Percentiles rank a stretch among this genome's conserved stretches.
phyloP scores from a whole-genome alignment of 352 stramenopile species.

The Phytophthora pseudosyringae region DNA sequence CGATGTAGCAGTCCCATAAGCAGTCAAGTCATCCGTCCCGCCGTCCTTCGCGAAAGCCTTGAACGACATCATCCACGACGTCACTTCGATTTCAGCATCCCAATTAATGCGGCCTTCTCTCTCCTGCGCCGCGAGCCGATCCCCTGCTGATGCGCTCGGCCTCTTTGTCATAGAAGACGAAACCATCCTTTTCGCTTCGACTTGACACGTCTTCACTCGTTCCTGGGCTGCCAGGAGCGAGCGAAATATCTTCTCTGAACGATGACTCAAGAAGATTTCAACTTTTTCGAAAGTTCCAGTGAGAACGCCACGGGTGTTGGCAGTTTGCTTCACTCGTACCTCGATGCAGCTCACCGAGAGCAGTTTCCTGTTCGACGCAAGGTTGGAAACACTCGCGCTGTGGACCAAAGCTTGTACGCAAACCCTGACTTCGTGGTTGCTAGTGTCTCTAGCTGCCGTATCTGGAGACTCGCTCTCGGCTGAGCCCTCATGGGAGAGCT shows the following conservation, averaged over 20 bases:
- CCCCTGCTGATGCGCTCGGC: background rate
- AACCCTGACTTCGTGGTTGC: constrained; percentile 10
- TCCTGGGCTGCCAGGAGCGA: constrained; percentile 21
- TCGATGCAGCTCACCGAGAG: constrained; percentile 22
- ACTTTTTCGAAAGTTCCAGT: constrained; percentile 24
- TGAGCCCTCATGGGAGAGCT: background rate
- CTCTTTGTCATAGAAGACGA: background rate
- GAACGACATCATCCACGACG: constrained; percentile 33
- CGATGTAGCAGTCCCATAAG: constrained; percentile 25
- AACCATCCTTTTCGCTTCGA: constrained; percentile 25
- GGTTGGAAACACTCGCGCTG: constrained; percentile 19
- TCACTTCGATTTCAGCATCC: constrained; percentile 29
- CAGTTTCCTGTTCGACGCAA: constrained; percentile 20
- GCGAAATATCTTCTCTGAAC: constrained; percentile 28
- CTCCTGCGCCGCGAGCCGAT: background rate
- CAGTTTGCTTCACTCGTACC: constrained; percentile 24
- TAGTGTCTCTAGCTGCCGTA: background rate
- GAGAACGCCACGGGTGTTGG: constrained; percentile 16
- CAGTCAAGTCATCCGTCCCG: constrained; percentile 25
- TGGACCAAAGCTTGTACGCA: constrained; percentile 24
- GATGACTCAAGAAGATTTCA: constrained; percentile 26
- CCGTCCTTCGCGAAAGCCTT: constrained; percentile 22
- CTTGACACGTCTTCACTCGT: constrained; percentile 22
- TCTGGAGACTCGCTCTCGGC: background rate
- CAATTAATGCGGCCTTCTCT: constrained; percentile 16